Evolutionary conservation across 148 eudicot genomes (phyloP), one percentile per base, ranked within the genome.

Genomic region (Selenicereus undatus): DNA sequence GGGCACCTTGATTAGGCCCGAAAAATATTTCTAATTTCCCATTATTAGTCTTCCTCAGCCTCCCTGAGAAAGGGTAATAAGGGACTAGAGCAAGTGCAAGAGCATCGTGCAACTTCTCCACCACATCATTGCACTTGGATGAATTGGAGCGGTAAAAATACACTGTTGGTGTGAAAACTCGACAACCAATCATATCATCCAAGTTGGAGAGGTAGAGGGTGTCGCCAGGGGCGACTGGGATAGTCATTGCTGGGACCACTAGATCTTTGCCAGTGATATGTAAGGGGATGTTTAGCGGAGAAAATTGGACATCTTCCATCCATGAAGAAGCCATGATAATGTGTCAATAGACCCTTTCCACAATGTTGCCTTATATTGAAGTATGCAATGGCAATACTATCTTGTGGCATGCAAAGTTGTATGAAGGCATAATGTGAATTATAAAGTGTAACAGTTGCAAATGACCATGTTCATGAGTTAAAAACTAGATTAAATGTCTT

Each of bases 91-190:
- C 93, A 18, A 65, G 82, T 0, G 94, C 86, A 71, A 94, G 94
- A 75, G 99, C 94, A 50, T 91, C 91, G 8, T 73, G 73, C 18
- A 97, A 77, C 13, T 65, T 82, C 60, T 86, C 78, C 54, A 86
- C 69, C 6, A 89, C 80, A 1, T 54, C 30, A 50, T 71, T 69
- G 65, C 32, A 65, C 42, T 29, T 11, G 42, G 76, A 68, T 10
- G 39, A 48, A 43, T 78, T 82, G 22, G 89, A 58, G 79, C 75
- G 84, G 91, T 94, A 97, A 62, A 97, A 97, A 30, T 90, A 94
- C 3, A 94, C 88, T 0, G 99, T 97, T 13, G 99, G 99, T 71
- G 99, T 97, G 77, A 94, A 90, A 80, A 89, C 97, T 4, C 99
- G 97, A 30, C 91, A 83, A 4, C 99, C 98, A 26, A 94, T 84